Evolutionary conservation across 1,139 yeast genomes (phyloP).

Genomic region (Yamadazyma blattariae): DNA sequence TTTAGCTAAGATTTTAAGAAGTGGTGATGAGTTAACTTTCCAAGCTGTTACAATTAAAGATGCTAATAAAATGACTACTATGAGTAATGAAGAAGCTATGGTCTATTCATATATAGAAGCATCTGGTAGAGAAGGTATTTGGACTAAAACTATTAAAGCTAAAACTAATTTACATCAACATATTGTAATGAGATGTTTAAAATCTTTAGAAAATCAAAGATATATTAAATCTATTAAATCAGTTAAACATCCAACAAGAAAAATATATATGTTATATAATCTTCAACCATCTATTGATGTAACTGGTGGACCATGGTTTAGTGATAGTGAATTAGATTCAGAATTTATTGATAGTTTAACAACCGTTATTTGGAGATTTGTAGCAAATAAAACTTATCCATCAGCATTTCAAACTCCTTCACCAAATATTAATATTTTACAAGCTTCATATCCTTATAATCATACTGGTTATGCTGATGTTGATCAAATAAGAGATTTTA

Average conservation of each 20-base stretch:
- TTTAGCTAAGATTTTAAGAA: conserved; percentile 64
- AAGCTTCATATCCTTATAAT: conserved; percentile 49
- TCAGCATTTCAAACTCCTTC: conserved; percentile 51
- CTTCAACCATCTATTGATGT: conserved; percentile 92
- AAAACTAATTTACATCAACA: conserved; percentile 92
- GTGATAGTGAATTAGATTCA: conserved; percentile 90
- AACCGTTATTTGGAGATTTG: conserved; percentile 84
- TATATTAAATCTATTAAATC: conserved; percentile 87
- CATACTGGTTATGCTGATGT: conserved; percentile 67
- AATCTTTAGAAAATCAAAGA: conserved; percentile 77
- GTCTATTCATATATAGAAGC: conserved; percentile 90
- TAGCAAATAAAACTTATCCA: conserved; percentile 75
- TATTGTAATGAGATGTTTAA: conserved; percentile 82
- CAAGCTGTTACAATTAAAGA: conserved; percentile 68
- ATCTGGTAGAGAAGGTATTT: conserved; percentile 90
- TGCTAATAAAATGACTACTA: conserved; percentile 66
- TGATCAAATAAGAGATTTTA: conserved; percentile 72
- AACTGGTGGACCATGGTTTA: conserved; percentile 99
- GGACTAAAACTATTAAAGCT: conserved; percentile 93
- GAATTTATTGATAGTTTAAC: conserved; percentile 86
- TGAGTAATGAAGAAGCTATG: conserved; percentile 88
- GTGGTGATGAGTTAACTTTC: conserved; percentile 65
- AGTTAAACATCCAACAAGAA: conserved; percentile 94
- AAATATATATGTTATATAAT: conserved; percentile 91
- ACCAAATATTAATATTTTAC: conserved; percentile 22